Evolutionary conservation across 1,284 basidiomycete genomes (phyloP).

Genomic region (Wolfiporia cocos): DNA sequence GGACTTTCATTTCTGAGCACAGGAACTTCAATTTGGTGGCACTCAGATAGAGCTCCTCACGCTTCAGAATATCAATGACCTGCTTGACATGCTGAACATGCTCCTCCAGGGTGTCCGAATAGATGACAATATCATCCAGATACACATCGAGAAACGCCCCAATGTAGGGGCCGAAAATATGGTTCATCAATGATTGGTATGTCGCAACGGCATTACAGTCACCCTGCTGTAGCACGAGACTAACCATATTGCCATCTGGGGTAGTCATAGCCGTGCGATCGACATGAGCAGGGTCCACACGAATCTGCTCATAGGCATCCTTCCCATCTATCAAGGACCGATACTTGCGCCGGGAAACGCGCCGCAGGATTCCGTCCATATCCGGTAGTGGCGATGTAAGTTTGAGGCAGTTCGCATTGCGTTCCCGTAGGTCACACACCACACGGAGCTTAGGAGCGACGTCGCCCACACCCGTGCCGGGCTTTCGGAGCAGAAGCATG

Average conservation of each 20-base stretch:
- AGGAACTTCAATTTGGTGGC: not conserved
- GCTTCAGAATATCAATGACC: not conserved
- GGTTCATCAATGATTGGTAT: constrained; percentile 28
- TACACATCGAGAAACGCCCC: constrained; percentile 13
- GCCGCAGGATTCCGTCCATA: constrained; percentile 8
- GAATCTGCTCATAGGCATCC: constrained; percentile 18
- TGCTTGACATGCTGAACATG: constrained; percentile 19
- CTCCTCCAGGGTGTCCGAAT: constrained; percentile 17
- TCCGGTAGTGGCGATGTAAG: constrained; percentile 24
- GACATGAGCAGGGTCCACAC: constrained; percentile 7
- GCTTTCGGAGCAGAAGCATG: constrained; percentile 26
- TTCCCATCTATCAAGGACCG: constrained; percentile 6
- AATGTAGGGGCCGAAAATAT: constrained; percentile 23
- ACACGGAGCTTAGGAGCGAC: constrained; percentile 19
- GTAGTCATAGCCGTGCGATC: constrained; percentile 5
- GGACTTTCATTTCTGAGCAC: not conserved
- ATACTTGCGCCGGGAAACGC: not conserved
- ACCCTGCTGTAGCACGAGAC: constrained; percentile 28
- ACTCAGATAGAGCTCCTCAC: not conserved
- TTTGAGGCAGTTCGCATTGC: constrained; percentile 29
- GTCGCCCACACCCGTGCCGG: constrained; percentile 16
- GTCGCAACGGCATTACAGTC: constrained; percentile 30
- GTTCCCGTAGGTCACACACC: constrained; percentile 23
- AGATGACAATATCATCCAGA: constrained; percentile 25
- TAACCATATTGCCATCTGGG: constrained; percentile 29